phyloP scores from a whole-genome alignment of 345 rosid genomes.

The Pseudoturritis turrita region DNA sequence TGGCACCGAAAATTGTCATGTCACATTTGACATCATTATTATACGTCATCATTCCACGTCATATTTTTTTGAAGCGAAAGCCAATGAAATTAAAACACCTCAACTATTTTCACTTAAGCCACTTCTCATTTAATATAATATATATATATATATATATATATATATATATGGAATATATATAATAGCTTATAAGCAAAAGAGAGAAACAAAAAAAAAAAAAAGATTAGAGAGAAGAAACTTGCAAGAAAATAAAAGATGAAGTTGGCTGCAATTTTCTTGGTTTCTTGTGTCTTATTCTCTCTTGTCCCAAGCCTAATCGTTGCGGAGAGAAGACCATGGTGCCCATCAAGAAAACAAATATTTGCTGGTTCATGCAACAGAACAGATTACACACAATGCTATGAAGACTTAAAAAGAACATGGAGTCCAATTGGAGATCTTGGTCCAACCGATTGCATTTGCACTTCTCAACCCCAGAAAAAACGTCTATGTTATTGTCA shows the following conservation, averaged over 20 bases:
- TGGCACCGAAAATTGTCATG: no score
- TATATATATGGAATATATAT: no score
- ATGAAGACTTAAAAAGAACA: background rate
- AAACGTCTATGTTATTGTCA: conserved; percentile 22
- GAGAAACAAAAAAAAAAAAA: background rate
- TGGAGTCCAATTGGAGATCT: background rate
- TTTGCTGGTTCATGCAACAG: conserved; percentile 10
- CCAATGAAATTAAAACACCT: no score
- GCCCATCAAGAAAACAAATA: conserved; percentile 13
- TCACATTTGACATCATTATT: no score
- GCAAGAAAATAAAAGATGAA: background rate
- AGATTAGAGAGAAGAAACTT: background rate
- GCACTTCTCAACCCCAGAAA: conserved; percentile 5
- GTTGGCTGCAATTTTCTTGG: background rate
- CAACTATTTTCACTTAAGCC: no score
- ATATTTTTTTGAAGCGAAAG: no score
- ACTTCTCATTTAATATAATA: no score
- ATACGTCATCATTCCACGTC: no score
- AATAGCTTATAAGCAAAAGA: no score
- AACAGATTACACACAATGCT: conserved; percentile 14
- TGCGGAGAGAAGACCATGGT: conserved; percentile 18
- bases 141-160: no score
- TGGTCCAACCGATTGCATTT: conserved; percentile 20
- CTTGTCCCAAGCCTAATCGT: background rate
- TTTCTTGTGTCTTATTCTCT: background rate